These are phyloP conservation scores for Penicillium samsonianum DNA, from an alignment of 495 filamentous ascomycete species.

Conservation along the genomic window DNA sequence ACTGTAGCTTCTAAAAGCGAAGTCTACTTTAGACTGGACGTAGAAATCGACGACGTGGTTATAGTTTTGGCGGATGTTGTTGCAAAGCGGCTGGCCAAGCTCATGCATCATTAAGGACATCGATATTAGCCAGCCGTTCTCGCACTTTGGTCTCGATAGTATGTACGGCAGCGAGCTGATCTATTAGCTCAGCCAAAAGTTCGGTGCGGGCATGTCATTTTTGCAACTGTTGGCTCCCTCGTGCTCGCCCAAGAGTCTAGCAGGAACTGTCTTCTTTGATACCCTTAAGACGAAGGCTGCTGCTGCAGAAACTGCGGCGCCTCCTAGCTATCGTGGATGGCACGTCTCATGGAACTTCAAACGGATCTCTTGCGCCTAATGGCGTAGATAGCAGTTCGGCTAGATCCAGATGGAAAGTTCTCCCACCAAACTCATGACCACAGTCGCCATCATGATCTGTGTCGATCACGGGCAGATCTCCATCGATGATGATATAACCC, in stretches of 20 bases:
- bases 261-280: slow-evolving; percentile 3
- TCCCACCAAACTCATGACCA: slow-evolving; percentile 1
- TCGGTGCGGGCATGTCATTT: slow-evolving; percentile 1
- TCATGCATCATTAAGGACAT: slow-evolving; percentile 1
- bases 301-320: neutral
- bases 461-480: slow-evolving; percentile 1
- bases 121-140: neutral
- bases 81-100: neutral
- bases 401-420: neutral
- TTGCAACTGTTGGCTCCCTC: neutral
- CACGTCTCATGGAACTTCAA: neutral
- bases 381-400: neutral
- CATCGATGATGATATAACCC: neutral
- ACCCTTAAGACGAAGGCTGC: neutral
- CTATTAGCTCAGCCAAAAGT: neutral
- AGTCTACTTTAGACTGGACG: too few relatives aligned
- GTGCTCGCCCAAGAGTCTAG: slow-evolving; percentile 1
- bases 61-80: neutral
- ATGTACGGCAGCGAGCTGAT: slow-evolving; percentile 3
- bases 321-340: neutral
- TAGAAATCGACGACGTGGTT: neutral
- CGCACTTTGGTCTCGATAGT: slow-evolving; percentile 3
- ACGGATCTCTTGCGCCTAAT: neutral
- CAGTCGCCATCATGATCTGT: neutral
- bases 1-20: too few relatives aligned